Percentiles rank a stretch among this genome's conserved stretches.
Conservation (phyloP, 768 basidiomycete species). For the Boletus reticulatus region DNA sequence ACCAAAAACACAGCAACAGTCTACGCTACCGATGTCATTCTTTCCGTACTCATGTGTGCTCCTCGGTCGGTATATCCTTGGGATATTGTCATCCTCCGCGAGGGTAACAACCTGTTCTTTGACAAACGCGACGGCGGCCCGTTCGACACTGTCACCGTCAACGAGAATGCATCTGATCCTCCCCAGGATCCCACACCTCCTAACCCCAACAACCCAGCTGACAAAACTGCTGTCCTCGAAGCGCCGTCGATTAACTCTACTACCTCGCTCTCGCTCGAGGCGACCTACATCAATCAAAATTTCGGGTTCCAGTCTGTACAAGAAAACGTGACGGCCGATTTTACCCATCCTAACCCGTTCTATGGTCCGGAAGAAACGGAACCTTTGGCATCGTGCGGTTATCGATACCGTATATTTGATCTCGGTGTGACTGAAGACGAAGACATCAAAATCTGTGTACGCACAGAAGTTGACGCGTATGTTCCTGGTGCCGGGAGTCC, state of each 20-base stretch:
- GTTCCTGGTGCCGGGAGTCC: slow-evolving; percentile 58
- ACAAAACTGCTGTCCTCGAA: slow-evolving; percentile 62
- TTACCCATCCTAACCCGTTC: slow-evolving; percentile 92
- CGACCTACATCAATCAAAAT: slow-evolving; percentile 98
- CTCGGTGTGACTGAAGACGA: slow-evolving; percentile 89
- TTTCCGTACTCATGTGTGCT: slow-evolving; percentile 94
- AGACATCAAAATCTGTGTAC: slow-evolving; percentile 84
- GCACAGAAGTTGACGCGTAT: slow-evolving; percentile 96
- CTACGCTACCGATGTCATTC: slow-evolving; percentile 93
- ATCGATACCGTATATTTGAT: slow-evolving; percentile 95
- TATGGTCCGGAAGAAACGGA: slow-evolving; percentile 92
- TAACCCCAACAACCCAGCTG: slow-evolving; percentile 74
- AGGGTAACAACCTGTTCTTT: slow-evolving; percentile 90
- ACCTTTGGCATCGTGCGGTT: slow-evolving; percentile 93
- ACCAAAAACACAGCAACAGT: slow-evolving; percentile 78
- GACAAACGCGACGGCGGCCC: slow-evolving; percentile 98
- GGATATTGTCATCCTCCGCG: slow-evolving; percentile 95
- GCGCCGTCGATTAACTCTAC: slow-evolving; percentile 88
- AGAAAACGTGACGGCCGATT: slow-evolving; percentile 68
- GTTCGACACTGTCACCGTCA: slow-evolving; percentile 96
- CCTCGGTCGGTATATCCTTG: slow-evolving; percentile 95
- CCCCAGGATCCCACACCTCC: slow-evolving; percentile 79
- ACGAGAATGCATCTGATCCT: slow-evolving; percentile 97
- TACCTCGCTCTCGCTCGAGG: slow-evolving; percentile 91
- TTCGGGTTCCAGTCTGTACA: slow-evolving; percentile 94